A percentile compares a stretch with the other conserved stretches of the same genome.
phyloP scores from a whole-genome alignment of 495 filamentous ascomycete genomes.

The Endocarpon pusillum region DNA sequence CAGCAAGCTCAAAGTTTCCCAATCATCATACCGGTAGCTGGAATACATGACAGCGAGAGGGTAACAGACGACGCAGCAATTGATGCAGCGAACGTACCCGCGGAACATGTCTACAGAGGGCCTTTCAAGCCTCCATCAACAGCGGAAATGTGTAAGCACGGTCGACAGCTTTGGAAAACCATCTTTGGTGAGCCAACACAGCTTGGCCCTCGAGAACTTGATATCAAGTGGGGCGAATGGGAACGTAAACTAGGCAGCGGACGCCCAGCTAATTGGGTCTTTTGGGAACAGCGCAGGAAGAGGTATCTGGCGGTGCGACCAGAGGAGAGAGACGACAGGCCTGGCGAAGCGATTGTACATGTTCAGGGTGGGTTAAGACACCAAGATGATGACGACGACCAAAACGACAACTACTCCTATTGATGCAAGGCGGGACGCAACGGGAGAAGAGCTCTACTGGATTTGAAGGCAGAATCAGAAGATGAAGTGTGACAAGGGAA shows the following conservation, averaged over 20 bases:
- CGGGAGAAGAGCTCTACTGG: too few relatives aligned
- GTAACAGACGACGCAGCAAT: neutral
- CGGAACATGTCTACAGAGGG: neutral
- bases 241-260: neutral
- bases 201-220: neutral
- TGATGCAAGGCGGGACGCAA: too few relatives aligned
- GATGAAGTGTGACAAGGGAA: too few relatives aligned
- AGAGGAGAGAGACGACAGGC: constrained; percentile 1
- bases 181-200: neutral
- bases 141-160: too few relatives aligned
- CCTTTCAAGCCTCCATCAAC: neutral
- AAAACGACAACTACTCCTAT: too few relatives aligned
- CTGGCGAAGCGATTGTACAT: neutral
- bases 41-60: neutral
- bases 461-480: too few relatives aligned
- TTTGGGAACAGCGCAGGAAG: neutral
- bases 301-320: neutral
- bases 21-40: neutral
- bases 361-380: neutral
- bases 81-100: neutral
- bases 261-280: too few relatives aligned
- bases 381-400: too few relatives aligned
- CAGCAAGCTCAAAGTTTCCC: neutral
- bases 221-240: neutral
- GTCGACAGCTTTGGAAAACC: neutral